A percentile compares a stretch with the other conserved stretches of the same genome.
These are phyloP conservation scores for Oemleria cerasiformis DNA, from an alignment of 306 rosid genomes.

Conservation along the genomic window DNA sequence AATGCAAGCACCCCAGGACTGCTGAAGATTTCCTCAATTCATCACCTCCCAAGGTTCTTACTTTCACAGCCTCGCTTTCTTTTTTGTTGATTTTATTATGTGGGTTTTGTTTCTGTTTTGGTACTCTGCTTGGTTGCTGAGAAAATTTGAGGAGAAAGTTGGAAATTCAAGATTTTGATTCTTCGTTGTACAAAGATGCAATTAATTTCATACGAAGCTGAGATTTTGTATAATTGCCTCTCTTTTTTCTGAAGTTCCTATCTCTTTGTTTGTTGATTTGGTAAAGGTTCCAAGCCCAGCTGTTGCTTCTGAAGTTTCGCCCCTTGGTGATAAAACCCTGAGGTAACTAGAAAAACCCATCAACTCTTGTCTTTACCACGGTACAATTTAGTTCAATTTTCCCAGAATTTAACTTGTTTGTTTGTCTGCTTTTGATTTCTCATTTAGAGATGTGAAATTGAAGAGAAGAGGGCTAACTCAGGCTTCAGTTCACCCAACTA, in stretches of 20 bases:
- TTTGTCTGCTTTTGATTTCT: not conserved
- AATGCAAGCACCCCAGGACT: slow-evolving; percentile 85
- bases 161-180: slow-evolving; percentile 22
- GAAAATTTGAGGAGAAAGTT: slow-evolving; percentile 7
- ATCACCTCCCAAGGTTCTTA: slow-evolving; percentile 72
- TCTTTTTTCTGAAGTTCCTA: not conserved
- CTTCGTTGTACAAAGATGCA: not conserved
- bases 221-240: not conserved
- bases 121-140: slow-evolving; percentile 14
- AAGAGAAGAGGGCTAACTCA: slow-evolving; percentile 62
- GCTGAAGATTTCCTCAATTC: slow-evolving; percentile 74
- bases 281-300: slow-evolving; percentile 51
- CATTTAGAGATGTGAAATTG: slow-evolving; percentile 55
- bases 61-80: slow-evolving; percentile 5
- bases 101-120: slow-evolving; percentile 5
- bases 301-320: slow-evolving; percentile 44
- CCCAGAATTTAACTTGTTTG: not conserved
- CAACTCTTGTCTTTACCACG: not conserved
- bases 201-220: not conserved
- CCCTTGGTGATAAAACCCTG: slow-evolving; percentile 51
- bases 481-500: slow-evolving; percentile 44
- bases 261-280: slow-evolving; percentile 4
- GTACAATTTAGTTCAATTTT: not conserved
- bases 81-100: not conserved
- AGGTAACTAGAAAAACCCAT: slow-evolving; percentile 41